Evolutionary conservation across 1,139 yeast species (phyloP).

Genomic region (Arxiozyma slooffiae): DNA sequence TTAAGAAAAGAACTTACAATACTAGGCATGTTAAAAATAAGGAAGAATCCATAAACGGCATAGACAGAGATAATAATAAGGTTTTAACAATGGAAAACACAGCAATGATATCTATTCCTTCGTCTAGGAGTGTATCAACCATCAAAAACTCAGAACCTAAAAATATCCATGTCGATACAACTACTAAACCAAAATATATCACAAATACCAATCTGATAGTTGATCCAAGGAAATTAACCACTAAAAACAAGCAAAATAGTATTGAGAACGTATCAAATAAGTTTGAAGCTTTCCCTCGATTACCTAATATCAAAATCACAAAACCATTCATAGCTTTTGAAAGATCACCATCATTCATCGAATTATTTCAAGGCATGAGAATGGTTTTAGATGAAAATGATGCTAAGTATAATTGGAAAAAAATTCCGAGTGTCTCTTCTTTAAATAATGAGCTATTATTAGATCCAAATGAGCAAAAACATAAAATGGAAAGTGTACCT

Average conservation of each 20-base stretch:
- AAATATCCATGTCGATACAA: background rate
- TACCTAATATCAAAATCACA: slow-evolving; percentile 7
- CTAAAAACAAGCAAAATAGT: background rate
- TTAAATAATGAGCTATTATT: slow-evolving; percentile 9
- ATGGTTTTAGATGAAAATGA: slow-evolving; percentile 26
- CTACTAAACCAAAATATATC: background rate
- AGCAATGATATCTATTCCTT: background rate
- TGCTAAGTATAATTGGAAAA: slow-evolving; percentile 27
- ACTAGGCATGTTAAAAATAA: background rate
- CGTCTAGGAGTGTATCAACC: background rate
- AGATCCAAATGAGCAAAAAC: background rate
- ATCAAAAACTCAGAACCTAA: background rate
- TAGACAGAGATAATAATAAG: background rate
- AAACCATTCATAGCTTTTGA: slow-evolving; percentile 10
- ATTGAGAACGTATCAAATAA: slow-evolving; percentile 2
- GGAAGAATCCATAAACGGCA: background rate
- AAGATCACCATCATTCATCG: slow-evolving; percentile 25
- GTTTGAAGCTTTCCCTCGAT: slow-evolving; percentile 10
- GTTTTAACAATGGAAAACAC: background rate
- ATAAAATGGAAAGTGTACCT: background rate
- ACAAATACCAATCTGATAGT: background rate
- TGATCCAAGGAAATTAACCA: background rate
- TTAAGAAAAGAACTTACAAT: background rate
- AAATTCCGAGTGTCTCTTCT: slow-evolving; percentile 21
- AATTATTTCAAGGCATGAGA: slow-evolving; percentile 26